Evolutionary conservation across 352 stramenopile species (phyloP).

Genomic region (Globisporangium nagaii): DNA sequence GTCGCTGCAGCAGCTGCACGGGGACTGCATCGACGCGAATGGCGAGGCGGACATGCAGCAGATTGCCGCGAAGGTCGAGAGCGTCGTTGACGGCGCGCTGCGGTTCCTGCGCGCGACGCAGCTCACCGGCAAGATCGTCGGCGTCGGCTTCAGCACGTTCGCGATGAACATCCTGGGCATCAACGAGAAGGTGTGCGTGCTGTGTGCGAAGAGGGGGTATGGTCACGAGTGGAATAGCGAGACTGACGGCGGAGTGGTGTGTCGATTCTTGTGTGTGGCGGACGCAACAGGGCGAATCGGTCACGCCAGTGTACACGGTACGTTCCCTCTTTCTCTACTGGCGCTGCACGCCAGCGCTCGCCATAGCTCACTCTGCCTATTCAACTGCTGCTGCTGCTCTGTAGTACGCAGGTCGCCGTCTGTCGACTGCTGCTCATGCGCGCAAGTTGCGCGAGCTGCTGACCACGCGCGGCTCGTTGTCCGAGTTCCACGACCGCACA

Average conservation of each 20-base stretch:
- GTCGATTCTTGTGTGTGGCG: neutral
- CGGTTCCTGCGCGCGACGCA: slow-evolving; percentile 40
- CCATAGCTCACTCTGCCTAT: too few species aligned
- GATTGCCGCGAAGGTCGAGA: slow-evolving; percentile 47
- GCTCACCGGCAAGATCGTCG: slow-evolving; percentile 42
- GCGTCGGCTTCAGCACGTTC: slow-evolving; percentile 91
- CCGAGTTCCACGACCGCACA: slow-evolving; percentile 67
- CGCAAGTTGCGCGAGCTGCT: slow-evolving; percentile 46
- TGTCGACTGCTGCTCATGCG: slow-evolving; percentile 39
- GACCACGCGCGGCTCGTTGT: slow-evolving; percentile 23
- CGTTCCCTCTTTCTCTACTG: neutral
- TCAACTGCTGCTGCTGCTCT: slow-evolving; percentile 19
- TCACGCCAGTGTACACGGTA: slow-evolving; percentile 81
- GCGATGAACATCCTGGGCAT: slow-evolving; percentile 93
- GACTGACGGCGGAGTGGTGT: too few species aligned
- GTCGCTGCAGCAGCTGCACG: slow-evolving; percentile 59
- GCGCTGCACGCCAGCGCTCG: too few species aligned
- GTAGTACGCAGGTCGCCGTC: slow-evolving; percentile 60
- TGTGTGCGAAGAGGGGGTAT: too few species aligned
- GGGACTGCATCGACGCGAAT: slow-evolving; percentile 37
- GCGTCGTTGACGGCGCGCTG: slow-evolving; percentile 37
- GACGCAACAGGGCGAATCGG: slow-evolving; percentile 50
- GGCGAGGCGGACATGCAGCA: slow-evolving; percentile 50
- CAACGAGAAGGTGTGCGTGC: slow-evolving; percentile 43
- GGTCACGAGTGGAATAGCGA: too few species aligned